A percentile compares a stretch with the other conserved stretches of the same genome.
Evolutionary conservation across 2,329 filamentous ascomycete genomes (phyloP).

Genomic region (Fusarium compactum): DNA sequence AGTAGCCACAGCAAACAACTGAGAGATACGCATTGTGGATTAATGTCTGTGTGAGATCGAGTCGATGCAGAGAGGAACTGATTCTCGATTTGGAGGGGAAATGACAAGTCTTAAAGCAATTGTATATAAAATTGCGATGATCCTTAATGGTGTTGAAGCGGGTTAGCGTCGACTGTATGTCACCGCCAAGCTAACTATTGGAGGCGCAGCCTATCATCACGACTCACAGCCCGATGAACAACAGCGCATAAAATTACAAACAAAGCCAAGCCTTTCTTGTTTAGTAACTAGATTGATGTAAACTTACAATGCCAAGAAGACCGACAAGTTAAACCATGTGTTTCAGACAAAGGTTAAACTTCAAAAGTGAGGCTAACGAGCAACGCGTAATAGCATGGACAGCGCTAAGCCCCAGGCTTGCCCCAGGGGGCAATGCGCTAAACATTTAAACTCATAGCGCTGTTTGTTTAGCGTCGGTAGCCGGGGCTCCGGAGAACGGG

Average conservation of each 20-base stretch:
- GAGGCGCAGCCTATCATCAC: background rate
- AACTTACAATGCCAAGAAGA: background rate
- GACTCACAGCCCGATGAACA: background rate
- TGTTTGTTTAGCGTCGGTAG: background rate
- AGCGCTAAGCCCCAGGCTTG: background rate
- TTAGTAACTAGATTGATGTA: background rate
- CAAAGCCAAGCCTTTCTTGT: background rate
- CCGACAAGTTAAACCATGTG: accelerated
- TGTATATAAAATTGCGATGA: conserved; percentile 6
- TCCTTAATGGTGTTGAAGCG: background rate
- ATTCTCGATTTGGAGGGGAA: background rate
- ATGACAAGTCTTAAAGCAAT: background rate
- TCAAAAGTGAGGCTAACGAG: background rate
- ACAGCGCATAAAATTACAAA: background rate
- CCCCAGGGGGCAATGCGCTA: conserved; percentile 1
- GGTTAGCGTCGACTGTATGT: conserved; percentile 8
- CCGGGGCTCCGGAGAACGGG: background rate
- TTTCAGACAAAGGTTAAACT: background rate
- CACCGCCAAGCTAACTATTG: conserved; percentile 22
- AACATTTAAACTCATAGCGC: background rate
- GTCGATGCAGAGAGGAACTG: accelerated
- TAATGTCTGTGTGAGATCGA: background rate
- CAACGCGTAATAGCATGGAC: background rate
- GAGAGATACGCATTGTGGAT: conserved; percentile 8
- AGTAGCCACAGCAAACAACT: conserved; percentile 1